Conservation (phyloP, 2,329 filamentous ascomycete genomes). For the Verticillium klebahnii region DNA sequence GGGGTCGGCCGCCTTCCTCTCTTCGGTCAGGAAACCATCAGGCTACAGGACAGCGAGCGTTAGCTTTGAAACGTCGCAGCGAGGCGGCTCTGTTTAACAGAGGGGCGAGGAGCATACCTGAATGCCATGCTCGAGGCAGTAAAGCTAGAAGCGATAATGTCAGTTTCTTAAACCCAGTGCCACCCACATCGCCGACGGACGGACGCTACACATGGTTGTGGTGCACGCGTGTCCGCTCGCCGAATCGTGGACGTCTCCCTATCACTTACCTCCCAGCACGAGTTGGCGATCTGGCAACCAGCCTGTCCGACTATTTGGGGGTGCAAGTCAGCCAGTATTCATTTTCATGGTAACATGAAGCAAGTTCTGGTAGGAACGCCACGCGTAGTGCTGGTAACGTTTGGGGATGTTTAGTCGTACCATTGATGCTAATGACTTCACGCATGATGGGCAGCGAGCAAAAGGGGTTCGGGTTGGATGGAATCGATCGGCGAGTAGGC, state of each 20-base stretch:
- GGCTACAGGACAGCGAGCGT: slow-evolving; percentile 54
- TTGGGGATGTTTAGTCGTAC: slow-evolving; percentile 50
- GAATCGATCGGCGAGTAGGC: neutral
- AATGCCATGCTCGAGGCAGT: slow-evolving; percentile 99
- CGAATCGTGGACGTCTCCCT: neutral
- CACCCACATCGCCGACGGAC: too few relatives aligned
- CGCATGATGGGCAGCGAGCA: slow-evolving; percentile 66
- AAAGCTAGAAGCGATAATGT: slow-evolving; percentile 60
- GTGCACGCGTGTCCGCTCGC: neutral
- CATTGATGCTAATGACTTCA: slow-evolving; percentile 99
- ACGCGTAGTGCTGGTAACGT: slow-evolving; percentile 27
- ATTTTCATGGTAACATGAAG: too few relatives aligned
- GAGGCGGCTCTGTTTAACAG: neutral
- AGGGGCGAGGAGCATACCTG: slow-evolving; percentile 60
- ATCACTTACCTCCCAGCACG: slow-evolving; percentile 96
- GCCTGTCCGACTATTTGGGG: slow-evolving; percentile 87
- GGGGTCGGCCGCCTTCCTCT: slow-evolving; percentile 88
- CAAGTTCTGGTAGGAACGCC: slow-evolving; percentile 23
- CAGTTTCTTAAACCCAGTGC: neutral
- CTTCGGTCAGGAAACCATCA: slow-evolving; percentile 97
- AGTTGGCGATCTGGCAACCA: slow-evolving; percentile 99
- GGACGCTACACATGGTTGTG: neutral
- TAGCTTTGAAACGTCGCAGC: neutral
- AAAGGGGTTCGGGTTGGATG: neutral
- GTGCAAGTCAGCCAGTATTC: neutral